Conservation (phyloP, 257 asterid species). For the Thymus quinquecostatus region DNA sequence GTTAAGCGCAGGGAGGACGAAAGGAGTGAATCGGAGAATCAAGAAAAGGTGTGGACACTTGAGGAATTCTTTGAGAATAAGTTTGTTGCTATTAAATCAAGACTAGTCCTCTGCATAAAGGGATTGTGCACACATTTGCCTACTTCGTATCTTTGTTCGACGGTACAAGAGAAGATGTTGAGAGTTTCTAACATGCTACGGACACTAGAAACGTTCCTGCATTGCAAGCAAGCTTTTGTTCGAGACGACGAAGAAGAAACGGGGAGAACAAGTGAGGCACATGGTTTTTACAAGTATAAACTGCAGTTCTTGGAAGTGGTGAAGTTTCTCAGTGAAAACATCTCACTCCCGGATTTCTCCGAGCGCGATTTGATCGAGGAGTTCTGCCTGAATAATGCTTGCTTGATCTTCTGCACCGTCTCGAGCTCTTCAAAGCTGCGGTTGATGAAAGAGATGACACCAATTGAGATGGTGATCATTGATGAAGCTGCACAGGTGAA, state of each 20-base stretch:
- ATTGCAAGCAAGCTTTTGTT: neutral
- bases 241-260: neutral
- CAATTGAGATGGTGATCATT: constrained; percentile 56
- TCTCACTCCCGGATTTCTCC: constrained; percentile 34
- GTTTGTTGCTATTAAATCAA: too few relatives aligned
- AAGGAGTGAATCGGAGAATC: neutral
- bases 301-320: constrained; percentile 42
- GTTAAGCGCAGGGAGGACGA: constrained; percentile 15
- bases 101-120: constrained; percentile 40
- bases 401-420: constrained; percentile 66
- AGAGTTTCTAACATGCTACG: constrained; percentile 15
- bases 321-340: constrained; percentile 34
- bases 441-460: constrained; percentile 23
- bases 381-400: constrained; percentile 46
- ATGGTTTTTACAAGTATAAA: constrained; percentile 25
- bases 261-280: neutral
- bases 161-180: constrained; percentile 40
- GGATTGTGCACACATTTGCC: constrained; percentile 66
- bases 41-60: constrained; percentile 34
- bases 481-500: constrained; percentile 92
- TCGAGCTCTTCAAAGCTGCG: constrained; percentile 61
- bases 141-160: constrained; percentile 39
- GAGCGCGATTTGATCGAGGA: constrained; percentile 23
- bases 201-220: neutral
- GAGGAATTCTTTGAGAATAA: constrained; percentile 13